Percentiles rank a stretch among this genome's conserved stretches.
phyloP scores from a whole-genome alignment of 1,284 basidiomycete species.

The Pisolithus thermaeus region DNA sequence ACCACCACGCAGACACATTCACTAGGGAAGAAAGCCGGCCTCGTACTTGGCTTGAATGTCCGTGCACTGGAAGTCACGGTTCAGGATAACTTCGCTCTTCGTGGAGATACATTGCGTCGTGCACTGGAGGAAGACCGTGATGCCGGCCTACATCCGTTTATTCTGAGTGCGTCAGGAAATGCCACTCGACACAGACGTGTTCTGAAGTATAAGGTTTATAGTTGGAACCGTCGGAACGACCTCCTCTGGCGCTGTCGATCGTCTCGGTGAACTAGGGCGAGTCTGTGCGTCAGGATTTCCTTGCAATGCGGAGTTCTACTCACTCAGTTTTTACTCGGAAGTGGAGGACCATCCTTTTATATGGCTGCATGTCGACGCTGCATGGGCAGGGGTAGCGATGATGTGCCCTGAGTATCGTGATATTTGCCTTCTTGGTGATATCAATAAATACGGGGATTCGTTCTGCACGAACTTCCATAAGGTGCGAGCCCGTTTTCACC shows the following conservation, averaged over 20 bases:
- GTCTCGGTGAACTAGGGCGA: slow-evolving; percentile 67
- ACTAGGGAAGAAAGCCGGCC: slow-evolving; percentile 77
- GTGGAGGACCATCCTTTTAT: slow-evolving; percentile 56
- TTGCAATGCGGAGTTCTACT: not conserved
- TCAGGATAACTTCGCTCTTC: slow-evolving; percentile 67
- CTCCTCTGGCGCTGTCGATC: slow-evolving; percentile 84
- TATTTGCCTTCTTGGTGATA: slow-evolving; percentile 56
- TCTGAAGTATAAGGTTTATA: slow-evolving; percentile 1
- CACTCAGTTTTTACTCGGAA: not conserved
- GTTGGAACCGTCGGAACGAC: slow-evolving; percentile 92
- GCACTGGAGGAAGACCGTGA: slow-evolving; percentile 67
- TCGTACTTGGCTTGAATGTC: slow-evolving; percentile 77
- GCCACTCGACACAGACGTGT: not conserved
- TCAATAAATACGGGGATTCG: slow-evolving; percentile 77
- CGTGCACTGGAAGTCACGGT: slow-evolving; percentile 65
- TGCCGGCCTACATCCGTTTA: slow-evolving; percentile 69
- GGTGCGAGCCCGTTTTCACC: slow-evolving; percentile 30
- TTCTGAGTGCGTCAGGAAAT: slow-evolving; percentile 56
- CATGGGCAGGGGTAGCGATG: slow-evolving; percentile 83
- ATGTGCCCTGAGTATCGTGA: slow-evolving; percentile 75
- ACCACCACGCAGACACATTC: slow-evolving; percentile 91
- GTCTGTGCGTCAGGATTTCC: slow-evolving; percentile 45
- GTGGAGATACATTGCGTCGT: slow-evolving; percentile 55
- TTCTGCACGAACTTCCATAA: slow-evolving; percentile 95
- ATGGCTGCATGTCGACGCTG: slow-evolving; percentile 90